phyloP scores from a whole-genome alignment of 2,329 filamentous ascomycete genomes.

The Diaporthe vexans region DNA sequence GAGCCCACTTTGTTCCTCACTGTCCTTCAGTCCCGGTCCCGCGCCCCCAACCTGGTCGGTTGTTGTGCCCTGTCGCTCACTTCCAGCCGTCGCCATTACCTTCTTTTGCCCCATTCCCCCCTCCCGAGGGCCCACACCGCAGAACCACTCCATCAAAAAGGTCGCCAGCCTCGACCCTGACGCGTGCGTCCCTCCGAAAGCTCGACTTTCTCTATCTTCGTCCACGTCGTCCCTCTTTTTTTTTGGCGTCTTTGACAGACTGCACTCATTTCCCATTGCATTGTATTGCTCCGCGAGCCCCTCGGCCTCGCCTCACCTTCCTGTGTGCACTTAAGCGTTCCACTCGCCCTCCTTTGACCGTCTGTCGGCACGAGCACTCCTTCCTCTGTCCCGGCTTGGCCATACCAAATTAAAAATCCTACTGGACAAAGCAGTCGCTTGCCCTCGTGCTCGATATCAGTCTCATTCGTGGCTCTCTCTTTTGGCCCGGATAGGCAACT shows the following conservation, averaged over 20 bases:
- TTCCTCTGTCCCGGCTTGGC: conserved; percentile 27
- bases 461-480: background rate
- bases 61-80: too few relatives aligned
- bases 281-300: conserved; percentile 4
- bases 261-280: conserved; percentile 44
- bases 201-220: conserved; percentile 17
- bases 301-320: background rate
- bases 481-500: conserved; percentile 15
- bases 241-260: conserved; percentile 68
- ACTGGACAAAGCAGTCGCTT: conserved; percentile 31
- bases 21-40: too few relatives aligned
- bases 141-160: conserved; percentile 34
- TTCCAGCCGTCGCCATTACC: background rate
- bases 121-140: conserved; percentile 13
- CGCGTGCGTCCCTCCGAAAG: conserved; percentile 1
- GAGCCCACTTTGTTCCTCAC: conserved; percentile 6
- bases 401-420: background rate
- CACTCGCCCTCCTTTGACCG: conserved; percentile 34
- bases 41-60: too few relatives aligned
- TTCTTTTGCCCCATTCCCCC: conserved; percentile 6
- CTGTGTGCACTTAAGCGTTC: conserved; percentile 19
- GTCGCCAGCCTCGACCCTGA: conserved; percentile 40
- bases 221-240: conserved; percentile 39
- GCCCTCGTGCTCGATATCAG: background rate
- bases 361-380: conserved; percentile 37